phyloP scores from a whole-genome alignment of 306 rosid genomes.

The Ammopiptanthus mongolicus region DNA sequence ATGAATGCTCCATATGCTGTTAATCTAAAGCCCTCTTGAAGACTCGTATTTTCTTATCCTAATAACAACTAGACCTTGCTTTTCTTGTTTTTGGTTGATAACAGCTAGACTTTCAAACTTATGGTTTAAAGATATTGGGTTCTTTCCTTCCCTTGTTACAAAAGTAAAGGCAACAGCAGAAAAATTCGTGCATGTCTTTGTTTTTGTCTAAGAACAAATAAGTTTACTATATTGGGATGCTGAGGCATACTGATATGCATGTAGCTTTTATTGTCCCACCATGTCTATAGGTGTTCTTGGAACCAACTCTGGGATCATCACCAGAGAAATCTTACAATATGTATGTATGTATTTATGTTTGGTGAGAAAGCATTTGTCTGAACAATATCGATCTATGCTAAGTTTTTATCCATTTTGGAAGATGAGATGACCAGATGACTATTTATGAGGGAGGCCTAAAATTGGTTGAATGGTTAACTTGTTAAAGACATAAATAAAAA shows the following conservation, averaged over 20 bases:
- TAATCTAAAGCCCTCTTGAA: conserved; percentile 9
- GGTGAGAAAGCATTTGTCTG: background rate
- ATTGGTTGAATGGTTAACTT: background rate
- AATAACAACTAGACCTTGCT: background rate
- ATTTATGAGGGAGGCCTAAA: background rate
- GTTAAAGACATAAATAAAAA: background rate
- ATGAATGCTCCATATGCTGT: background rate
- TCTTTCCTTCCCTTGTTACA: background rate
- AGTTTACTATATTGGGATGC: background rate
- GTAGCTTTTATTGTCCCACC: background rate
- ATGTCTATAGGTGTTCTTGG: background rate
- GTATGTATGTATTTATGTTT: background rate
- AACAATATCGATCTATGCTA: background rate
- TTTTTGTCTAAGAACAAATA: background rate
- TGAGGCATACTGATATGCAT: background rate
- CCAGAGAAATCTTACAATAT: background rate
- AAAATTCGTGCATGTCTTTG: background rate
- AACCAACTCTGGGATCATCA: background rate
- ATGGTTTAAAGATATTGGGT: background rate
- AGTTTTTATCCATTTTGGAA: background rate
- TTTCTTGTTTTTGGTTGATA: background rate
- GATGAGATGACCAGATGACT: background rate
- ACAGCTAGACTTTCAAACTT: background rate
- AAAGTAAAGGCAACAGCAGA: background rate
- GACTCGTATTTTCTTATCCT: conserved; percentile 19